Conservation (phyloP, 179 eudicot genomes). For the Silene coronaria region DNA sequence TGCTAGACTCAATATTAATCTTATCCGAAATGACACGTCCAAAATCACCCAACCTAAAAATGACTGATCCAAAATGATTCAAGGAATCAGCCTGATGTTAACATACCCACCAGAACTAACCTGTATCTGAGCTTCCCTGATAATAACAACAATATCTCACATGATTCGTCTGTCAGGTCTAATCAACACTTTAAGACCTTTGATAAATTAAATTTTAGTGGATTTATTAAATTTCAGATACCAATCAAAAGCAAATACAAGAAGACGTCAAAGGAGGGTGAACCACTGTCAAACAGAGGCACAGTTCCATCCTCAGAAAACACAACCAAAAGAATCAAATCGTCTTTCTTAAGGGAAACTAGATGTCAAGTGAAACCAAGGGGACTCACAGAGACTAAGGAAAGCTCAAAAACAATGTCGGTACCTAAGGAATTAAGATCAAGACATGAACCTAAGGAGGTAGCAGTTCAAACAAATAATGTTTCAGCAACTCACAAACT, state of each 20-base stretch:
- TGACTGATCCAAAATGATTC: too few relatives aligned
- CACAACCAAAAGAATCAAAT: slow-evolving; percentile 21
- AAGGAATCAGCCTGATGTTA: too few relatives aligned
- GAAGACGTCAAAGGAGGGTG: slow-evolving; percentile 14
- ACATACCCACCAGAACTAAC: background rate
- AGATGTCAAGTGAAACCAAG: slow-evolving; percentile 21
- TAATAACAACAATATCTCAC: background rate
- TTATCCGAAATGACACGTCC: too few relatives aligned
- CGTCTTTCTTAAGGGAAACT: slow-evolving; percentile 28
- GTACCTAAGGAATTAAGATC: slow-evolving; percentile 9
- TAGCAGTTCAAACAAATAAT: slow-evolving; percentile 17
- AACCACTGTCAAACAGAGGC: slow-evolving; percentile 16
- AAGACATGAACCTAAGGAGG: slow-evolving; percentile 19
- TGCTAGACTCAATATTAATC: too few relatives aligned
- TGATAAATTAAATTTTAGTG: background rate
- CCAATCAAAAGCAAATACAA: slow-evolving; percentile 29
- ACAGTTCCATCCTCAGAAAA: slow-evolving; percentile 24
- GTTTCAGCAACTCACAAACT: slow-evolving; percentile 5
- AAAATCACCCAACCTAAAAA: background rate
- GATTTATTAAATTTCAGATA: slow-evolving; percentile 12
- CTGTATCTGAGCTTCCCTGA: background rate
- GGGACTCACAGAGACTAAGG: slow-evolving; percentile 25
- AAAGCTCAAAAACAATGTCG: slow-evolving; percentile 20
- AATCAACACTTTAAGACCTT: too few relatives aligned
- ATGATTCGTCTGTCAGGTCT: too few relatives aligned